Conservation (phyloP, 2,329 filamentous ascomycete species). For the Talaromyces sp. region DNA sequence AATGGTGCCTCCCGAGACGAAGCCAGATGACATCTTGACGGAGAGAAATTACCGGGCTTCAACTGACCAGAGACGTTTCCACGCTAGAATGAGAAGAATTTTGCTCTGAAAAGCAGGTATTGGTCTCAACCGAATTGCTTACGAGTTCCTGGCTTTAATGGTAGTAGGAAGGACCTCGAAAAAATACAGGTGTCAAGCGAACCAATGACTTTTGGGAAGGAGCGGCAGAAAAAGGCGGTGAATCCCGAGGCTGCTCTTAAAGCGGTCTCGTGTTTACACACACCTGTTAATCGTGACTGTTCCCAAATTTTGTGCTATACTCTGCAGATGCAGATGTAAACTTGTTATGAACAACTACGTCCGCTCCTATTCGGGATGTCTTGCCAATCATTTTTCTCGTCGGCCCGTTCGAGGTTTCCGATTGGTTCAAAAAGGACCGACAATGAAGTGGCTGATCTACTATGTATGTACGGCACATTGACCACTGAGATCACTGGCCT, state of each 20-base stretch:
- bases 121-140: not conserved
- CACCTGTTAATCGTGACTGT: too few species aligned
- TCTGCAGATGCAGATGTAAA: not conserved
- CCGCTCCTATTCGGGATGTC: not conserved
- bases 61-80: not conserved
- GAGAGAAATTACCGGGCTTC: not conserved
- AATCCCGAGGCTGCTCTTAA: not conserved
- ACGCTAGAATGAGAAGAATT: not conserved
- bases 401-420: not conserved
- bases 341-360: not conserved
- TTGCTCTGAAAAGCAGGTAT: not conserved
- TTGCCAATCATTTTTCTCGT: not conserved
- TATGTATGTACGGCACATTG: too few species aligned
- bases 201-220: conserved; percentile 6
- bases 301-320: not conserved
- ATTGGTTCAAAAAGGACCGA: not conserved
- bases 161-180: not conserved
- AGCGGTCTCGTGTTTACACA: not conserved
- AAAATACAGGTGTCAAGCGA: not conserved
- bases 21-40: conserved; percentile 44
- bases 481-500: too few species aligned
- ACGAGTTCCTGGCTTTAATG: not conserved
- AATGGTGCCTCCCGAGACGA: conserved; percentile 44
- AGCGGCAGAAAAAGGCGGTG: conserved; percentile 20
- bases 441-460: not conserved